Evolutionary conservation across 2,329 filamentous ascomycete species (phyloP).

Genomic region (Trichoderma sp.): DNA sequence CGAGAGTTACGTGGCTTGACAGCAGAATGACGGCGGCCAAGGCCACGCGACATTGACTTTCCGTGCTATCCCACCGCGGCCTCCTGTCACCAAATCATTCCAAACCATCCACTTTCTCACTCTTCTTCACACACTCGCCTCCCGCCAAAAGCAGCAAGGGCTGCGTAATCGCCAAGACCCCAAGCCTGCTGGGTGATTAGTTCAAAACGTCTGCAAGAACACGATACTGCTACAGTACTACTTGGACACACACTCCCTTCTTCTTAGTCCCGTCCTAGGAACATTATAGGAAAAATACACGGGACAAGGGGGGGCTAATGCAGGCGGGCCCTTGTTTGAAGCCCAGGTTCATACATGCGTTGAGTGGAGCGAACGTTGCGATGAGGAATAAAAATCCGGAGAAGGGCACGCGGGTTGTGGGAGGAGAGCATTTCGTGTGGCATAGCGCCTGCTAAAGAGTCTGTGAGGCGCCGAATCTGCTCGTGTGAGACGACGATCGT

Average conservation of each 20-base stretch:
- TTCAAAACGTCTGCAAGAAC: background rate
- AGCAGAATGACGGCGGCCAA: conserved; percentile 19
- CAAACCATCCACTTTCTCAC: background rate
- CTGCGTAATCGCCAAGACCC: conserved; percentile 14
- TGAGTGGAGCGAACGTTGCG: background rate
- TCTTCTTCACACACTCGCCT: background rate
- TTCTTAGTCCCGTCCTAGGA: background rate
- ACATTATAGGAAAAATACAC: background rate
- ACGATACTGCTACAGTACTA: too few relatives aligned
- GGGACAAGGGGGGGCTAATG: background rate
- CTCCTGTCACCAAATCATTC: background rate
- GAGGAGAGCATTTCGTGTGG: too few relatives aligned
- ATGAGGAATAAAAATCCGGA: background rate
- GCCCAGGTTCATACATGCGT: background rate
- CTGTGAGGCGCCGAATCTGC: background rate
- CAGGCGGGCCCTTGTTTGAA: background rate
- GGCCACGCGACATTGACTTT: background rate
- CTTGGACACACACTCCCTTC: background rate
- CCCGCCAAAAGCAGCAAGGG: background rate
- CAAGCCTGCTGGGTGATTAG: background rate
- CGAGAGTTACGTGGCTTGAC: conserved; percentile 8
- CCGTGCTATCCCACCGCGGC: background rate
- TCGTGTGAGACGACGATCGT: background rate
- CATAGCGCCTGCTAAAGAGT: background rate
- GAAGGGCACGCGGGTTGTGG: background rate